Percentiles rank a stretch among this genome's conserved stretches.
These are phyloP conservation scores for Syzygium malaccense DNA, from an alignment of 441 rosid genomes.

Conservation along the genomic window DNA sequence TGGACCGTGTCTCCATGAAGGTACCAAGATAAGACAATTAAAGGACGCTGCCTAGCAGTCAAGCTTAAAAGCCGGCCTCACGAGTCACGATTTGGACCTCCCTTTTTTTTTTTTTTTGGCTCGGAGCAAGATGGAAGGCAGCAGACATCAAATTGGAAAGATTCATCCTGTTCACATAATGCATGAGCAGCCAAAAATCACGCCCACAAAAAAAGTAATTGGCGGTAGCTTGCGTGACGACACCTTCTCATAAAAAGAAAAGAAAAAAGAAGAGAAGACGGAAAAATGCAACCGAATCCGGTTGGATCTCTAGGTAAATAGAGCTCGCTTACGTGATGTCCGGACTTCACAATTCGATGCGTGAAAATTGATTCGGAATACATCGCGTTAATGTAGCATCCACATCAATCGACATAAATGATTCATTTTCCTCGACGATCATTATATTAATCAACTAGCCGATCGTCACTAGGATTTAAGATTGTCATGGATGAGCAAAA, in stretches of 20 bases:
- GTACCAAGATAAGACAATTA: background rate
- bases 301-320: background rate
- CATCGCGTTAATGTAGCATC: background rate
- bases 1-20: background rate
- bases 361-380: background rate
- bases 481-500: background rate
- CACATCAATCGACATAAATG: too few species aligned
- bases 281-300: rapidly evolving
- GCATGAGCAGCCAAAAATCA: background rate
- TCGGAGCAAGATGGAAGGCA: background rate
- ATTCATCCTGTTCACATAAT: background rate
- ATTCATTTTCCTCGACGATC: background rate
- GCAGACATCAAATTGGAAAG: background rate
- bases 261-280: background rate
- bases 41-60: background rate
- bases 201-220: background rate
- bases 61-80: background rate
- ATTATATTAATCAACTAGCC: background rate
- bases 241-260: background rate
- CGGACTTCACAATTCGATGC: rapidly evolving
- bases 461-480: background rate
- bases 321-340: background rate
- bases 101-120: background rate
- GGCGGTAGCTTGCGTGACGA: background rate
- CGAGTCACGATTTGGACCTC: background rate